Percentiles rank a stretch among this genome's conserved stretches.
Evolutionary conservation across 2,329 filamentous ascomycete genomes (phyloP).

Genomic region (Xylaria sp.): DNA sequence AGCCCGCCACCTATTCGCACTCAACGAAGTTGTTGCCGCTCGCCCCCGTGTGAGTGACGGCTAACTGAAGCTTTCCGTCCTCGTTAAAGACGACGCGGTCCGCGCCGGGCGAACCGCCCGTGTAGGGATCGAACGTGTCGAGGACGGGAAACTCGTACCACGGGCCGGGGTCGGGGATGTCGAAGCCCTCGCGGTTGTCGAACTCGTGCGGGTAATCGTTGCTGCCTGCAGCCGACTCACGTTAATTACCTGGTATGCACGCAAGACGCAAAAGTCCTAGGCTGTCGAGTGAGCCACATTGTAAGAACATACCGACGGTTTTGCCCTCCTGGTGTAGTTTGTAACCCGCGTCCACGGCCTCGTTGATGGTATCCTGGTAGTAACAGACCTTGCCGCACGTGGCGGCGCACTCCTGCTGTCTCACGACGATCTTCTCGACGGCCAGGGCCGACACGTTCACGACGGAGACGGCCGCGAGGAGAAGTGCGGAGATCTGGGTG

Average conservation of each 20-base stretch:
- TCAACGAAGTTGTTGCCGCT: constrained; percentile 64
- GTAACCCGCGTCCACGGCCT: constrained; percentile 41
- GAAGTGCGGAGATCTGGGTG: constrained; percentile 17
- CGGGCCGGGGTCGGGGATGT: constrained; percentile 42
- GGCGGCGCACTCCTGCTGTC: constrained; percentile 36
- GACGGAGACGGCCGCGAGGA: constrained; percentile 28
- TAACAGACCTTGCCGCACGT: constrained; percentile 44
- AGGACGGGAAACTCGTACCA: constrained; percentile 51
- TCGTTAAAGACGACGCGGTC: constrained; percentile 66
- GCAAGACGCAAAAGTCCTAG: no score
- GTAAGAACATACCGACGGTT: constrained; percentile 22
- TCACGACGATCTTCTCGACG: constrained; percentile 17
- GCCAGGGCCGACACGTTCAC: constrained; percentile 25
- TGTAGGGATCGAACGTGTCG: constrained; percentile 39
- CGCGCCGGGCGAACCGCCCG: constrained; percentile 59
- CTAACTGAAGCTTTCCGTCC: constrained; percentile 54
- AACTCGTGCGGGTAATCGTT: constrained; percentile 48
- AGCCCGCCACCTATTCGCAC: constrained; percentile 41
- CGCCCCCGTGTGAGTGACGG: constrained; percentile 69
- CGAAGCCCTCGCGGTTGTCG: constrained; percentile 48
- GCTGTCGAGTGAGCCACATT: neutral
- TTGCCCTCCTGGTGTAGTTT: constrained; percentile 21
- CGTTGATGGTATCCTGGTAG: constrained; percentile 37
- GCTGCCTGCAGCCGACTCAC: constrained; percentile 23
- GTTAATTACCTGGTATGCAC: neutral